These are phyloP conservation scores for Talaromyces funiculosus DNA, from an alignment of 2,329 filamentous ascomycete species.

Conservation along the genomic window DNA sequence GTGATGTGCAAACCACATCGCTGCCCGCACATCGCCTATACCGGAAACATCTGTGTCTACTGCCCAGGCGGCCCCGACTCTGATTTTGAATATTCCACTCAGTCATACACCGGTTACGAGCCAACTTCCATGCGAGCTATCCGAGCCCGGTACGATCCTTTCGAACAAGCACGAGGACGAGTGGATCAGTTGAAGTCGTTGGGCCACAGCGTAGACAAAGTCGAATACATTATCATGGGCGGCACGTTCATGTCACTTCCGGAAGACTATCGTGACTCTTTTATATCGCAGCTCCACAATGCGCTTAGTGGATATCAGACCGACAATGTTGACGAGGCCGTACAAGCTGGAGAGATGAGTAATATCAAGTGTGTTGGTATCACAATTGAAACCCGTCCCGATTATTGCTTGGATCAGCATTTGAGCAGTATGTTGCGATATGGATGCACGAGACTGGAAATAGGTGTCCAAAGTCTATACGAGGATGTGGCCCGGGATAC, in stretches of 20 bases:
- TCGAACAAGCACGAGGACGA: constrained; percentile 90
- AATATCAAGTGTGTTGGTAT: constrained; percentile 97
- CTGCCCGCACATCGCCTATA: constrained; percentile 97
- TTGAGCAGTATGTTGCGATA: constrained; percentile 96
- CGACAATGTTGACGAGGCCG: constrained; percentile 88
- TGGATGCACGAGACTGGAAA: constrained; percentile 87
- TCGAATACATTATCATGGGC: constrained; percentile 99
- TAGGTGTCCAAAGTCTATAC: constrained; percentile 94
- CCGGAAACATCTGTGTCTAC: constrained; percentile 98
- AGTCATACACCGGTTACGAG: constrained; percentile 98
- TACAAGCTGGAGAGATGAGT: constrained; percentile 90
- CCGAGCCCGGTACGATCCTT: constrained; percentile 92
- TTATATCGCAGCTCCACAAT: constrained; percentile 94
- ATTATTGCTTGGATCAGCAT: constrained; percentile 96
- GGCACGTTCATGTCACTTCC: constrained; percentile 98
- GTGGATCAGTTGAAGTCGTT: constrained; percentile 95
- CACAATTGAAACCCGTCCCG: constrained; percentile 93
- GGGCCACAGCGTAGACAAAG: constrained; percentile 96
- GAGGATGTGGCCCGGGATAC: constrained; percentile 98
- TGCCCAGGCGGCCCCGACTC: constrained; percentile 96
- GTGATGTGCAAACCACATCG: constrained; percentile 99
- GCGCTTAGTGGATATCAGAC: constrained; percentile 94
- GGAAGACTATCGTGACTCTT: constrained; percentile 81
- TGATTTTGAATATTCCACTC: constrained; percentile 98
- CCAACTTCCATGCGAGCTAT: constrained; percentile 98